Conservation (phyloP, 2,329 filamentous ascomycete genomes). For the Monosporascus sp. region DNA sequence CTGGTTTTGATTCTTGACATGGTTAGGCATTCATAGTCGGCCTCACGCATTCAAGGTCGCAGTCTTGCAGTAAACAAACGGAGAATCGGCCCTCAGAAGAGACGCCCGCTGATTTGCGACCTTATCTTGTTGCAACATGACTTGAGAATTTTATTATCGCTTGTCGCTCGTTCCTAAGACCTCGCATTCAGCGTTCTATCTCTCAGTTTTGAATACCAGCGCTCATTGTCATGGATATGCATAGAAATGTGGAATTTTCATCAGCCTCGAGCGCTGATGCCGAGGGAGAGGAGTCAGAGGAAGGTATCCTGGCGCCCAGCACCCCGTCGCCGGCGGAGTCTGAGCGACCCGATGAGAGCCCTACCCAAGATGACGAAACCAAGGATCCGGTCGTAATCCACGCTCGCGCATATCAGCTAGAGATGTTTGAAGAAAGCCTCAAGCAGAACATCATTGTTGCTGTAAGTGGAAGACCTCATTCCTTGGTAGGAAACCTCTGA, state of each 20-base stretch:
- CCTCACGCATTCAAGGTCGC: too few relatives aligned
- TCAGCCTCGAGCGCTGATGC: neutral
- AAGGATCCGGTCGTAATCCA: slow-evolving; percentile 29
- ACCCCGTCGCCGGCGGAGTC: neutral
- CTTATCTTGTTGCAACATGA: too few relatives aligned
- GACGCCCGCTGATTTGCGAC: too few relatives aligned
- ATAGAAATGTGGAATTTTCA: neutral
- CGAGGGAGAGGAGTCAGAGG: neutral
- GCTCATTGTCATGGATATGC: neutral
- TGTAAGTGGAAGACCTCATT: slow-evolving; percentile 36
- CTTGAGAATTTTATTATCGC: too few relatives aligned
- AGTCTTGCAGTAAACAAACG: too few relatives aligned
- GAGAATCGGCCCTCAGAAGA: too few relatives aligned
- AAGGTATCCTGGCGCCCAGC: neutral
- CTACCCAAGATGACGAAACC: slow-evolving; percentile 4
- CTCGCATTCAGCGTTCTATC: too few relatives aligned
- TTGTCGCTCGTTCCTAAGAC: too few relatives aligned
- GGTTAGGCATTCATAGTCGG: too few relatives aligned
- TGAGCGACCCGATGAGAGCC: neutral
- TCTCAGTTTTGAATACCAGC: too few relatives aligned
- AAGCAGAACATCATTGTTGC: slow-evolving; percentile 67
- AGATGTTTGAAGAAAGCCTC: slow-evolving; percentile 70
- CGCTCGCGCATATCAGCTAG: slow-evolving; percentile 63
- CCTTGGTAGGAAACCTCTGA: neutral
- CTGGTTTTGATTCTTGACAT: too few relatives aligned